These are phyloP conservation scores for Cercospora sesami DNA, from an alignment of 2,329 filamentous ascomycete genomes.

Conservation along the genomic window DNA sequence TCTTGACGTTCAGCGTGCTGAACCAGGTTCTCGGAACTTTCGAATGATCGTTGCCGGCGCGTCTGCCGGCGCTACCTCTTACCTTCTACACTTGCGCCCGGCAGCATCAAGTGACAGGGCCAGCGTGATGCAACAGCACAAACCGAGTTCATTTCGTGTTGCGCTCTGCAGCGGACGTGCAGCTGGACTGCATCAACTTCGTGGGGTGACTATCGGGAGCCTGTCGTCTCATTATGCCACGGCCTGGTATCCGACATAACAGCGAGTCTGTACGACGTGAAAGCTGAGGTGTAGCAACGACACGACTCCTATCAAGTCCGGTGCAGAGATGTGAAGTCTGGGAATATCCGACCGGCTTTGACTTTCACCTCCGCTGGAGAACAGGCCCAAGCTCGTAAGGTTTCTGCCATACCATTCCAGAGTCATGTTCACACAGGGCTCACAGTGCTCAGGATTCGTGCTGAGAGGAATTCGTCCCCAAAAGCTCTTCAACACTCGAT, in stretches of 20 bases:
- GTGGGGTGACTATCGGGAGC: neutral
- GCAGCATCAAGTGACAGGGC: constrained; percentile 23
- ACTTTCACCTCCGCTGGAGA: neutral
- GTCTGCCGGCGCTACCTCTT: constrained; percentile 13
- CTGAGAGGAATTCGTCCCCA: too few relatives aligned
- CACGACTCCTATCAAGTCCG: neutral
- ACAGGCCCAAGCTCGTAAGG: constrained; percentile 23
- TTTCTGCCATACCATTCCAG: constrained; percentile 1
- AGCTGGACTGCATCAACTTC: neutral
- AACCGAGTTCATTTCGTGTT: constrained; percentile 16
- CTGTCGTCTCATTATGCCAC: neutral
- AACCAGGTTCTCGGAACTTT: constrained; percentile 28
- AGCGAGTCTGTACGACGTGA: neutral
- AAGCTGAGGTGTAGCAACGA: neutral
- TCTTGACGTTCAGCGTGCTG: constrained; percentile 16
- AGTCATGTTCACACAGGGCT: neutral
- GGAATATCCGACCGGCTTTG: neutral
- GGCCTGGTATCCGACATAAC: neutral
- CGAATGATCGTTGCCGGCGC: constrained; percentile 15
- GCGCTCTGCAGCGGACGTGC: constrained; percentile 5
- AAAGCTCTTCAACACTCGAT: neutral
- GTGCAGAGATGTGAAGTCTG: neutral
- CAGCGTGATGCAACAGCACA: constrained; percentile 21
- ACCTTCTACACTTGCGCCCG: constrained; percentile 7
- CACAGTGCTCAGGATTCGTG: too few relatives aligned